Base-by-base conservation (phyloP, 768 basidiomycete genomes). In the Phanerodontia chrysosporium region DNA sequence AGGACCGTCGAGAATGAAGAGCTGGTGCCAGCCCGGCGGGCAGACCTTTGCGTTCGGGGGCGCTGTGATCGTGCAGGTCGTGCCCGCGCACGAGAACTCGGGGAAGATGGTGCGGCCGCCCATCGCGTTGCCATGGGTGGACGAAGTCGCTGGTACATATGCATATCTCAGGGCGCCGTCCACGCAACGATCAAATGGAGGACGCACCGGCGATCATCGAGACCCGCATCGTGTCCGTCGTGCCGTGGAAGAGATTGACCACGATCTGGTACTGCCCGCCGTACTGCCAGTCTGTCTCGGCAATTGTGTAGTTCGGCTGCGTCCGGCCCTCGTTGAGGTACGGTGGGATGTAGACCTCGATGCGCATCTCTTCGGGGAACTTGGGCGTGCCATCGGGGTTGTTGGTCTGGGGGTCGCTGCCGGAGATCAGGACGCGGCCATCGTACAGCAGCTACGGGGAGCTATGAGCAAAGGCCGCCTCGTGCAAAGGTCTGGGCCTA, bases 271-370 rank as follows among this genome's bases (percentile, higher is more conserved):
- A 83, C n/a, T 69, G 69, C 12, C 78, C 77, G 0, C 81, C 78
- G 28, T 86, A 83, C 0, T 65, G 70, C 88, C 89, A 91, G 66
- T 92, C 89, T 12, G 77, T 81, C 58, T 76, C 68, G 0, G 77
- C 63, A 45, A 89, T 76, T 22, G 77, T 83, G 69, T 84, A 88
- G 45, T 71, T 75, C 0, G 89, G 94, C 58, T 87, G 88, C 4
- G 62, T 69, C 61, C 78, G 73, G 10, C 88, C 88, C 62, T 81
- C 72, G 61, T 74, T 84, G 60, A 92, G 80, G 72, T 96, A 98
- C 16, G 90, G 91, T 6, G 96, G 96, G 65, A 90, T 81, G 74
- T 96, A 97, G 27, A 87, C 85, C 69, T 89, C 80, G 62, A 80
- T 81, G 13, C 92, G 81, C 72, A 91, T 87, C 68, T 95, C 91